phyloP scores from a whole-genome alignment of 148 eudicot species.

The Nepenthes gracilis region DNA sequence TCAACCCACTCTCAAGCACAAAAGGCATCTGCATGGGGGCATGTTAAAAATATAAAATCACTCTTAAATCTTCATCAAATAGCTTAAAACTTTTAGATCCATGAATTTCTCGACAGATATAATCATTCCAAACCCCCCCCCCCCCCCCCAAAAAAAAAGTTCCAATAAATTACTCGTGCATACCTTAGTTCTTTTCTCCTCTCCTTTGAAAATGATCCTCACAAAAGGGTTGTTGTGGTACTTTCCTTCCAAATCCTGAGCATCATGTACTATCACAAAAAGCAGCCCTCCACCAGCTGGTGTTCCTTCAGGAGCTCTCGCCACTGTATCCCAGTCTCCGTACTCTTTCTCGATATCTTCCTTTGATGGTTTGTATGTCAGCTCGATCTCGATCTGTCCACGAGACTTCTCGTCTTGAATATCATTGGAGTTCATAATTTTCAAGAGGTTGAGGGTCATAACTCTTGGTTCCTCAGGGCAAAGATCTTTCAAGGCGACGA shows the following conservation, averaged over 20 bases:
- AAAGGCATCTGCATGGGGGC: too few species aligned
- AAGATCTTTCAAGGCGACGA: constrained; percentile 65
- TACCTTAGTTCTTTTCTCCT: constrained; percentile 90
- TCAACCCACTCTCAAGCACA: too few species aligned
- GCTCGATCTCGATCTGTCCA: constrained; percentile 59
- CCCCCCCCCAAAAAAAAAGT: not conserved
- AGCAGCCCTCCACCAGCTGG: constrained; percentile 73
- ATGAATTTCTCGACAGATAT: too few species aligned
- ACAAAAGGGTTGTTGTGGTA: constrained; percentile 84
- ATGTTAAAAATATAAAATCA: too few species aligned
- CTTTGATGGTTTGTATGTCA: constrained; percentile 69
- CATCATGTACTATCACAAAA: constrained; percentile 61
- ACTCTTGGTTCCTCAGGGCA: constrained; percentile 58
- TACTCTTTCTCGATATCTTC: constrained; percentile 25
- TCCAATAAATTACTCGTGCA: not conserved
- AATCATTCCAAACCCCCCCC: too few species aligned
- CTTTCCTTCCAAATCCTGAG: constrained; percentile 84
- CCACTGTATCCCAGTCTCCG: constrained; percentile 27
- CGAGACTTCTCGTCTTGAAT: constrained; percentile 69
- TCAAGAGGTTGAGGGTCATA: constrained; percentile 50
- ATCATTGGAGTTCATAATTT: constrained; percentile 58
- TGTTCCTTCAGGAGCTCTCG: constrained; percentile 71
- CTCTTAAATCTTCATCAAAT: too few species aligned
- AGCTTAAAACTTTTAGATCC: too few species aligned
- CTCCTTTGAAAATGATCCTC: constrained; percentile 67